phyloP scores from a whole-genome alignment of 495 filamentous ascomycete species.

The Daldinia concentrica region DNA sequence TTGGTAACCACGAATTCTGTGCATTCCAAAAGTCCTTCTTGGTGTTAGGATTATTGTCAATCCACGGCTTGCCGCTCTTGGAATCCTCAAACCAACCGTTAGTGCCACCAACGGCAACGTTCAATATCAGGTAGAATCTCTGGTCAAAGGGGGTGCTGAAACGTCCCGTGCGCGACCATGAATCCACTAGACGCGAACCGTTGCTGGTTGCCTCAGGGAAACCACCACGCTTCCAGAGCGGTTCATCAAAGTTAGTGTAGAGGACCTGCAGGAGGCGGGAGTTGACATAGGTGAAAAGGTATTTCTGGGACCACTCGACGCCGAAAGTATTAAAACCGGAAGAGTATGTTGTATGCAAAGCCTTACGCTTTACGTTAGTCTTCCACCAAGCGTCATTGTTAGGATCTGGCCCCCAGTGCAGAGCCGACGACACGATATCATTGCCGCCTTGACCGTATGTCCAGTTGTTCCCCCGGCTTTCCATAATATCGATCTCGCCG shows the following conservation, averaged over 20 bases:
- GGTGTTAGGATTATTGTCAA: conserved; percentile 70
- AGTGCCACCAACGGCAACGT: conserved; percentile 82
- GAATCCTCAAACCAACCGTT: conserved; percentile 88
- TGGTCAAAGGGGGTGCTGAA: conserved; percentile 81
- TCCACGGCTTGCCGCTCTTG: conserved; percentile 78
- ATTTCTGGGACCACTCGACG: conserved; percentile 87
- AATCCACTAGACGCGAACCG: conserved; percentile 71
- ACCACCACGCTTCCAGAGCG: conserved; percentile 76
- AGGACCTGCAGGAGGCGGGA: conserved; percentile 79
- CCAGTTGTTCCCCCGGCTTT: conserved; percentile 82
- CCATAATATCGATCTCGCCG: conserved; percentile 87
- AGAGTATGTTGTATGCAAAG: conserved; percentile 81
- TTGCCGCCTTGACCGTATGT: conserved; percentile 78
- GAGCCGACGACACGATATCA: conserved; percentile 80
- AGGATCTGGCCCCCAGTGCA: conserved; percentile 80
- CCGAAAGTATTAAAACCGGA: conserved; percentile 75
- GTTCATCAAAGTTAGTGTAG: conserved; percentile 77
- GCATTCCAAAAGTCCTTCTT: conserved; percentile 78
- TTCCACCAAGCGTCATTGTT: conserved; percentile 76
- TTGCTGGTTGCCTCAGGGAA: conserved; percentile 76
- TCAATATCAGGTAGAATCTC: conserved; percentile 81
- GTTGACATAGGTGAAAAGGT: conserved; percentile 87
- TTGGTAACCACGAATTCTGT: conserved; percentile 73
- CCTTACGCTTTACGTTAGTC: conserved; percentile 76
- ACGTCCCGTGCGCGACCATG: conserved; percentile 72